These are phyloP conservation scores for Ciborinia camelliae DNA, from an alignment of 2,329 filamentous ascomycete genomes.

Conservation along the genomic window DNA sequence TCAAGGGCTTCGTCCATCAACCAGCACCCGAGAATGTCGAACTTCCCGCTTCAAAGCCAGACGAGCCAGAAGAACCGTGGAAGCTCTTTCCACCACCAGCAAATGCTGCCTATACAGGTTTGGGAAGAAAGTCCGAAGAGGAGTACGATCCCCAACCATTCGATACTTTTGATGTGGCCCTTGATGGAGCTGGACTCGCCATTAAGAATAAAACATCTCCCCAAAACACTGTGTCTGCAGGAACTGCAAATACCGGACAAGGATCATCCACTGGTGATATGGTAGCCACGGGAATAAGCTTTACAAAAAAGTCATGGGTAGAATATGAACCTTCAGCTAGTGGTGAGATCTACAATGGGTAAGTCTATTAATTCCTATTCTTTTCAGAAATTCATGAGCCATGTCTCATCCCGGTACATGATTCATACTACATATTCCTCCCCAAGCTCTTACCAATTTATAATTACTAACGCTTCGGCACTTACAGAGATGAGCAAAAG, in stretches of 20 bases:
- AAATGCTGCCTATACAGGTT: slow-evolving; percentile 2
- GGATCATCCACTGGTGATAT: neutral
- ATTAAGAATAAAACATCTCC: neutral
- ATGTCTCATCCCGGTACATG: neutral
- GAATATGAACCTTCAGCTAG: slow-evolving; percentile 9
- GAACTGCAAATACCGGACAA: neutral
- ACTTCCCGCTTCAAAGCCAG: slow-evolving; percentile 3
- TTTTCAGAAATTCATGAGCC: neutral
- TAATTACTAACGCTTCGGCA: neutral
- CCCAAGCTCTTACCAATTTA: neutral
- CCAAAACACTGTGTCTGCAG: neutral
- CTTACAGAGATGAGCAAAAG: slow-evolving; percentile 11
- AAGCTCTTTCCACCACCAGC: slow-evolving; percentile 3
- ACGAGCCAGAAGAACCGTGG: slow-evolving; percentile 6
- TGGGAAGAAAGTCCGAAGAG: slow-evolving; percentile 1
- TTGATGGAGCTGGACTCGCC: slow-evolving; percentile 17
- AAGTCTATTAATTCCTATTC: neutral
- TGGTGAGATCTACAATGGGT: slow-evolving; percentile 14
- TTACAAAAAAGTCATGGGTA: slow-evolving; percentile 13
- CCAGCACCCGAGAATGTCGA: neutral
- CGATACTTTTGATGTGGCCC: slow-evolving; percentile 7
- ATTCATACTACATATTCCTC: neutral
- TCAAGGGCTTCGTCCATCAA: neutral
- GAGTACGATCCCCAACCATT: slow-evolving; percentile 9
- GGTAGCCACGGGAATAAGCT: slow-evolving; percentile 14